These are phyloP conservation scores for Aspergillus nomiae DNA, from an alignment of 2,329 filamentous ascomycete species.

Conservation along the genomic window DNA sequence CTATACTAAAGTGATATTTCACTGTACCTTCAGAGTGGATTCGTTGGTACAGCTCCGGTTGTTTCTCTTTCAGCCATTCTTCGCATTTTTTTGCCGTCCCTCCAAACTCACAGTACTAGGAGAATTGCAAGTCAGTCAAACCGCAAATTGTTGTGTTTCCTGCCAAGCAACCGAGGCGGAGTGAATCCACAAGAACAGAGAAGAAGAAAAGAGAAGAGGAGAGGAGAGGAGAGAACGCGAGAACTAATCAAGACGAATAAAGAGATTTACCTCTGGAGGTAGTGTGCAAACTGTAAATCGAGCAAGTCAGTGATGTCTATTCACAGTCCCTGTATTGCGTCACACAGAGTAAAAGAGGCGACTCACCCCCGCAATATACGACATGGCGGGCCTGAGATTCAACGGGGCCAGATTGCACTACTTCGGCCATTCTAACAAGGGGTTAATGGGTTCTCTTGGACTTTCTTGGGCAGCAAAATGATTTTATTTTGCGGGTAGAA, in stretches of 20 bases:
- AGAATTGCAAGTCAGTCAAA: conserved; percentile 11
- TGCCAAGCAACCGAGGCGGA: neutral
- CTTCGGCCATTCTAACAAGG: conserved; percentile 33
- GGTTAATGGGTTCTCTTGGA: neutral
- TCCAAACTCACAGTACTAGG: conserved; percentile 97
- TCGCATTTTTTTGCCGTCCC: conserved; percentile 95
- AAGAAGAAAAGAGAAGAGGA: conserved; percentile 12
- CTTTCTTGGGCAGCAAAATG: neutral
- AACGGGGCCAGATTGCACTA: conserved; percentile 33
- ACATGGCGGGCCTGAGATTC: conserved; percentile 57
- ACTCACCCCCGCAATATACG: conserved; percentile 63
- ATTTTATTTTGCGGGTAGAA: neutral
- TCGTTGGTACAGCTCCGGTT: conserved; percentile 71
- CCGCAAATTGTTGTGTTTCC: neutral
- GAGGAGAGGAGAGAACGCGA: conserved; percentile 10
- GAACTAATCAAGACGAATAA: conserved; percentile 21
- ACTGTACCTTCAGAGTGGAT: conserved; percentile 81
- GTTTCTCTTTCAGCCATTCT: conserved; percentile 82
- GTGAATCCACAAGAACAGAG: neutral
- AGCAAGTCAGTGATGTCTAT: conserved; percentile 4
- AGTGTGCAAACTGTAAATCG: conserved; percentile 59
- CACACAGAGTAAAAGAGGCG: neutral
- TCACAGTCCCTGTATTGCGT: neutral
- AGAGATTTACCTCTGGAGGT: conserved; percentile 63
- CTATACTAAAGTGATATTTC: neutral